Evolutionary conservation across 345 rosid species (phyloP), one percentile per base, ranked within the genome.

Genomic region (Firmiana major): DNA sequence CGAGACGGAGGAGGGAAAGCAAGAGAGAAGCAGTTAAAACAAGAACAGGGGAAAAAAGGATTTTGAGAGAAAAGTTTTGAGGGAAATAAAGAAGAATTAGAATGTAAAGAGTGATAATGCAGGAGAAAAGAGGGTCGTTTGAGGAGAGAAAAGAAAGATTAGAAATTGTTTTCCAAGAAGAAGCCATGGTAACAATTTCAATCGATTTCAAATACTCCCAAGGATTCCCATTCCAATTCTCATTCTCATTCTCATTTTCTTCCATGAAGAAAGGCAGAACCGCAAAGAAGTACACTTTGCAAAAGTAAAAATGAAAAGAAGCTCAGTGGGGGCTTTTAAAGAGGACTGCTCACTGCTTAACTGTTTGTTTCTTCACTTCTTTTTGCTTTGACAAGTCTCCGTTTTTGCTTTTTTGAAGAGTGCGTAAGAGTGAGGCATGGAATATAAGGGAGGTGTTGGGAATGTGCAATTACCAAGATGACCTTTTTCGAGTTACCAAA

Each of bases 31-130:
- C 76, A 63, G 97, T 84, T 80, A 90, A 43, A 82, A 86, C 68
- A 38, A 85, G 80, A 54, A 93, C 86, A 1, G 91, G 93, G 60
- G 90, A 88, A 80, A 91, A 43, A 53, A 80, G 24, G 81, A 88
- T 7, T 64, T 28, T 75, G 49, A 84, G 60, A 17, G 74, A 77
- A 21, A 75, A 77, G 17, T 63, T 17, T n/a, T 60, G 62, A 9
- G 98, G 97, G 45, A 82, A 84, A 45, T 88, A 91, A 72, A 94
- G 78, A 26, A 93, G 86, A 80, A 85, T 28, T 0, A 91, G 79
- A 76, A 71, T 62, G 79, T 49, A 89, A 67, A 94, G 78, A 67
- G 97, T 80, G 77, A 87, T 45, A 43, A 89, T 21, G 85, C 84
- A 85, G 5, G 92, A 88, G 80, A 91, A 81, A 66, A 89, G 92